These are phyloP conservation scores for Achaetomiella virescens DNA, from an alignment of 495 filamentous ascomycete species.

Conservation along the genomic window DNA sequence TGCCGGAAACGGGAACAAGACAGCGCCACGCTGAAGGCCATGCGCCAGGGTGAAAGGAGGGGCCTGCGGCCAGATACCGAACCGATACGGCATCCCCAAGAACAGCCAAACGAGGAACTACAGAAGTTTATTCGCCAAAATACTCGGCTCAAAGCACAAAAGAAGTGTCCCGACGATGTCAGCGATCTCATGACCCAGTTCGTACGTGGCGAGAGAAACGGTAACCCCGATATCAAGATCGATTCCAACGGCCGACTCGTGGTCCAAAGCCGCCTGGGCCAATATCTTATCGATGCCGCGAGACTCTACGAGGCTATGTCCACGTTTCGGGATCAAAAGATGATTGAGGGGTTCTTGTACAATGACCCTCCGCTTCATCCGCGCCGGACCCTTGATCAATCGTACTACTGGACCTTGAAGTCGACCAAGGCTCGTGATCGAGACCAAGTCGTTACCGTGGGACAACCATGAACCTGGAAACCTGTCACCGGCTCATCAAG, in stretches of 20 bases:
- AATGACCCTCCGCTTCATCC: constrained; percentile 56
- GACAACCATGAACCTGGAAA: constrained; percentile 27
- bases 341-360: constrained; percentile 53
- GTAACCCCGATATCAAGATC: too few relatives aligned
- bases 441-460: constrained; percentile 63
- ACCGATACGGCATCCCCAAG: background rate
- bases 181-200: background rate
- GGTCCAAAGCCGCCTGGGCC: constrained; percentile 28
- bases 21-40: too few relatives aligned
- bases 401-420: constrained; percentile 56
- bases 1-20: background rate
- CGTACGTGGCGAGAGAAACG: background rate
- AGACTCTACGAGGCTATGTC: constrained; percentile 37
- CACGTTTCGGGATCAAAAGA: constrained; percentile 47
- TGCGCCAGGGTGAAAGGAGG: background rate
- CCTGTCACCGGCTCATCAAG: too few relatives aligned
- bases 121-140: background rate
- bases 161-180: background rate
- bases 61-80: background rate
- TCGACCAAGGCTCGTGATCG: constrained; percentile 55
- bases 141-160: background rate
- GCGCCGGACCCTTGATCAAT: constrained; percentile 64
- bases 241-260: constrained; percentile 23
- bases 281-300: constrained; percentile 35
- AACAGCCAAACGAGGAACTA: background rate